A percentile compares a stretch with the other conserved stretches of the same genome.
phyloP scores from a whole-genome alignment of 495 filamentous ascomycete genomes.

The Peziza echinospora region DNA sequence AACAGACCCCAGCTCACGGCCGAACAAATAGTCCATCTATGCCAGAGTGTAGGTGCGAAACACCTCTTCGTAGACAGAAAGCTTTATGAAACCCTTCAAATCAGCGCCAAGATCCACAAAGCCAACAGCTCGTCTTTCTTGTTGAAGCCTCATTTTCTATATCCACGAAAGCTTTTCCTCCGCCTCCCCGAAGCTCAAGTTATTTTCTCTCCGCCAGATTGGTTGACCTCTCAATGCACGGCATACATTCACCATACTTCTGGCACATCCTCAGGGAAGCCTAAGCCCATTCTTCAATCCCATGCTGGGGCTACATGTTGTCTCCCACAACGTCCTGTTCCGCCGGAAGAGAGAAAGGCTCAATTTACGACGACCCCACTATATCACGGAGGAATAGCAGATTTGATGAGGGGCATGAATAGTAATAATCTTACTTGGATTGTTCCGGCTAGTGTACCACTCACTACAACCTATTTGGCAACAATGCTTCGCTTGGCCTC shows the following conservation, averaged over 20 bases:
- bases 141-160: too few species aligned
- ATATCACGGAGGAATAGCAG: slow-evolving; percentile 38
- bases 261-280: slow-evolving; percentile 32
- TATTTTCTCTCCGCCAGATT: slow-evolving; percentile 1
- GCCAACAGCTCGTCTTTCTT: too few species aligned
- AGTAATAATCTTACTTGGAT: slow-evolving; percentile 31
- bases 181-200: slow-evolving; percentile 5
- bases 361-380: slow-evolving; percentile 42
- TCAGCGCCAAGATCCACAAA: too few species aligned
- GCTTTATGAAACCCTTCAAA: too few species aligned
- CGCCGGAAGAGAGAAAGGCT: slow-evolving; percentile 13
- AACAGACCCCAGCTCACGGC: slow-evolving; percentile 28
- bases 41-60: slow-evolving; percentile 19
- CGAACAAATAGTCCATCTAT: slow-evolving; percentile 26
- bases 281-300: slow-evolving; percentile 31
- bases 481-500: slow-evolving; percentile 16
- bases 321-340: slow-evolving; percentile 24
- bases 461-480: slow-evolving; percentile 28
- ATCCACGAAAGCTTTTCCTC: slow-evolving; percentile 19
- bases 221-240: slow-evolving; percentile 1
- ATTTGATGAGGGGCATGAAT: slow-evolving; percentile 34
- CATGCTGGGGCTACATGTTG: slow-evolving; percentile 29
- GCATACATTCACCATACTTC: slow-evolving; percentile 31
- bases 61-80: slow-evolving; percentile 22
- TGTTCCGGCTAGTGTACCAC: slow-evolving; percentile 29